Evolutionary conservation across 768 basidiomycete genomes (phyloP), one percentile per base, ranked within the genome.

Genomic region (Pilatotrama ljubarskyi): DNA sequence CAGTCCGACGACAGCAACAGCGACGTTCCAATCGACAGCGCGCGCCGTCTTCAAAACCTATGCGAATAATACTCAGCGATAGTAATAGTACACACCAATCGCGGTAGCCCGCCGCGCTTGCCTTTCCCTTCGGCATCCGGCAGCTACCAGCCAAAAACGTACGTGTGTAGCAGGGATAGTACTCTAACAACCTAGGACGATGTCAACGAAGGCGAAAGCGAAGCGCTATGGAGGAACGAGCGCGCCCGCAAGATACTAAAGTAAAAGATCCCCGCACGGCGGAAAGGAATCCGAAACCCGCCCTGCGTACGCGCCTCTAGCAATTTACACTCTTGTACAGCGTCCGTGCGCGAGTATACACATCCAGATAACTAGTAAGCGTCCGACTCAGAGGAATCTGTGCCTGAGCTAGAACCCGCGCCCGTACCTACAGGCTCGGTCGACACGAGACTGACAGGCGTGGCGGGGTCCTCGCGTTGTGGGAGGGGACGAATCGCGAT

Each of bases 401-500:
- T 14, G 49, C 36, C 35, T 18, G 35, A n/a, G 20, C 49, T 20
- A n/a, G 17, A 11, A 10, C n/a, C 29, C 35, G 18, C 35, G 55
- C 22, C 24, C 24, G 26, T 29, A 14, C 36, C 37, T n/a, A 46
- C 25, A 26, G 37, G 46, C 47, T 17, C 25, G 29, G 43, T 32
- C 42, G 25, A 41, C 10, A 20, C 46, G 44, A 40, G 10, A 18
- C 26, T 18, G 43, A 58, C 56, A 11, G 49, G 40, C 24, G 50
- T 57, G n/a, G 55, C 26, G 17, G 49, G 20, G 20, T 48, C 61
- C 18, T 24, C 51, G 44, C 50, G 55, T 22, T 53, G 40, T 25
- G 55, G 60, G 48, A 52, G 38, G 48, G 58, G 54, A 15, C 55
- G 61, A 56, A 59, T 63, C 48, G 53, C 61, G 49, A 59, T 29